Percentiles rank a stretch among this genome's conserved stretches.
Conservation (phyloP, 805 yeast species). For the Barnettozyma populi region DNA sequence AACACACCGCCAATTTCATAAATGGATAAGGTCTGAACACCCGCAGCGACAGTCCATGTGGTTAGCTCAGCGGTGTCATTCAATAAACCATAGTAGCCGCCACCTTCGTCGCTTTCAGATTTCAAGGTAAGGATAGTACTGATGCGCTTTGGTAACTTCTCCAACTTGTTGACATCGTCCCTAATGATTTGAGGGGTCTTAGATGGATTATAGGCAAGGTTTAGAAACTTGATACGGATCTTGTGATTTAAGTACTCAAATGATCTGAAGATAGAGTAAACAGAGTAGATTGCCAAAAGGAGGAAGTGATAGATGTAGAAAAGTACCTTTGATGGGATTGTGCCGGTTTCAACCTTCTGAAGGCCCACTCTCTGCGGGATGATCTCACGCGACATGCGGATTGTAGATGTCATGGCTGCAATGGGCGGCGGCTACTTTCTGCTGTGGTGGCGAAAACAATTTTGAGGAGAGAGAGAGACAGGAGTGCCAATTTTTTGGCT, state of each 20-base stretch:
- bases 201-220: constrained; percentile 61
- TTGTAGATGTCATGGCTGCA: background rate
- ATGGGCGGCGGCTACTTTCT: background rate
- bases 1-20: constrained; percentile 77
- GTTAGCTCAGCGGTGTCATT: constrained; percentile 70
- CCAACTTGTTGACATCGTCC: constrained; percentile 66
- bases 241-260: constrained; percentile 47
- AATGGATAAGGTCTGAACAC: constrained; percentile 62
- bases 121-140: constrained; percentile 72
- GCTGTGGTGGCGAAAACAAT: background rate
- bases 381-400: constrained; percentile 8
- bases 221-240: constrained; percentile 50
- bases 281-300: constrained; percentile 46
- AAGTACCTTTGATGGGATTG: constrained; percentile 7
- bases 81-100: constrained; percentile 79
- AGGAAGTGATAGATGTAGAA: constrained; percentile 21
- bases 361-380: background rate
- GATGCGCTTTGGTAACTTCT: constrained; percentile 72
- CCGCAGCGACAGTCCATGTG: constrained; percentile 90
- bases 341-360: background rate
- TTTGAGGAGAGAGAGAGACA: background rate
- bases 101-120: constrained; percentile 79
- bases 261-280: constrained; percentile 52
- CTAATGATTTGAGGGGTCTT: constrained; percentile 82
- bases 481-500: background rate